These are phyloP conservation scores for Paraurostyla sp. DNA, from an alignment of 73 alveolate species.

Conservation along the genomic window DNA sequence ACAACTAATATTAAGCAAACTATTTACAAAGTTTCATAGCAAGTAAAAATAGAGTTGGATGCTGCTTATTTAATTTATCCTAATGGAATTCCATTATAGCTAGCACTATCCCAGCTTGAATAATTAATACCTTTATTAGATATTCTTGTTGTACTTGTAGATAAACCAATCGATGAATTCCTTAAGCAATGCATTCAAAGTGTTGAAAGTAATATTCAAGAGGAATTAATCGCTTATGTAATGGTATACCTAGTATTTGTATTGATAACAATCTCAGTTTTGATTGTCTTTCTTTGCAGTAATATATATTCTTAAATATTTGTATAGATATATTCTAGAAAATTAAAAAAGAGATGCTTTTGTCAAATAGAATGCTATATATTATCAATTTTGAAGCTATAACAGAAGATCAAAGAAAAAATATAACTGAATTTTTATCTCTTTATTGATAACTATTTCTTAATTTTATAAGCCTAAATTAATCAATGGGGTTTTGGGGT, in stretches of 20 bases:
- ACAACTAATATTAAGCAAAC: neutral
- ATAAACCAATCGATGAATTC: too few relatives aligned
- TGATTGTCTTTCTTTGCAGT: neutral
- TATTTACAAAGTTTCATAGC: neutral
- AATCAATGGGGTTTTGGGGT: too few relatives aligned
- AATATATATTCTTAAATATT: neutral
- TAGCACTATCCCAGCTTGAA: too few relatives aligned
- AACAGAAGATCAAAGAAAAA: neutral
- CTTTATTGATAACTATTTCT: too few relatives aligned
- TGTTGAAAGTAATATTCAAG: too few relatives aligned
- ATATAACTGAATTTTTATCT: neutral
- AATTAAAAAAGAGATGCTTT: neutral
- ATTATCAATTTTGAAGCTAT: conserved; percentile 42
- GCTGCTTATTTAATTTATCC: neutral
- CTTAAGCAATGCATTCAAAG: too few relatives aligned
- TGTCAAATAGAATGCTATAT: conserved; percentile 37
- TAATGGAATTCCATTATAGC: neutral
- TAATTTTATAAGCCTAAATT: too few relatives aligned
- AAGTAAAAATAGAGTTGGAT: neutral
- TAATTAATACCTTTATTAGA: too few relatives aligned
- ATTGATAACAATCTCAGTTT: too few relatives aligned
- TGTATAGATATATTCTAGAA: neutral
- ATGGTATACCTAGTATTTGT: too few relatives aligned
- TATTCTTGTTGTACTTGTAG: too few relatives aligned
- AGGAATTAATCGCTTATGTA: too few relatives aligned